These are phyloP conservation scores for Talaromyces ruber DNA, from an alignment of 495 filamentous ascomycete species.

Conservation along the genomic window DNA sequence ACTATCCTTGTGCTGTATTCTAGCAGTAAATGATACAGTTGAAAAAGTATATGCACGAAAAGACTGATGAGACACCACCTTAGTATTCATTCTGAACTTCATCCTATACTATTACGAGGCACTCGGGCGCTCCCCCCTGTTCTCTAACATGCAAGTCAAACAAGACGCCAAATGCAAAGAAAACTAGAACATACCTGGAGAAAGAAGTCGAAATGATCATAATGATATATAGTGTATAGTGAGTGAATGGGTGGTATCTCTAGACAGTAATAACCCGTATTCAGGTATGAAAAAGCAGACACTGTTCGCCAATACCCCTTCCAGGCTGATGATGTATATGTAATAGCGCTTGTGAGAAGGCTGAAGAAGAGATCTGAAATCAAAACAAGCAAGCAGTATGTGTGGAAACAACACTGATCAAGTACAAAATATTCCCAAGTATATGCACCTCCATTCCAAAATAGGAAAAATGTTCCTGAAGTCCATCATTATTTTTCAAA, in stretches of 20 bases:
- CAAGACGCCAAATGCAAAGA: background rate
- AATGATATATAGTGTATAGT: background rate
- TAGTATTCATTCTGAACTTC: no score
- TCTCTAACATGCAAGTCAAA: background rate
- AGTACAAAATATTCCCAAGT: background rate
- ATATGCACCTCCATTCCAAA: conserved; percentile 5
- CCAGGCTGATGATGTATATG: background rate
- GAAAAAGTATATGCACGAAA: no score
- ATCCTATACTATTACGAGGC: background rate
- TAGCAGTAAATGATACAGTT: no score
- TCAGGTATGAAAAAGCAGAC: background rate
- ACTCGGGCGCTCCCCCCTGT: background rate
- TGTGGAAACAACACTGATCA: background rate
- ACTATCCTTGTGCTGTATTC: no score
- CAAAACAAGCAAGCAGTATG: background rate
- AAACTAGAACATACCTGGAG: no score
- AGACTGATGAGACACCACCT: no score
- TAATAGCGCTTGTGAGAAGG: background rate
- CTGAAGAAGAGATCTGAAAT: background rate
- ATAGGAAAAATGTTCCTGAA: background rate
- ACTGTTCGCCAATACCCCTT: background rate
- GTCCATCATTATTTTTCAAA: background rate
- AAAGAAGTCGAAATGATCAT: background rate
- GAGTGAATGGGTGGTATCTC: background rate
- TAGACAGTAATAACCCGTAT: background rate